Conservation (phyloP, 2,329 filamentous ascomycete species). For the Fusarium penzigii region DNA sequence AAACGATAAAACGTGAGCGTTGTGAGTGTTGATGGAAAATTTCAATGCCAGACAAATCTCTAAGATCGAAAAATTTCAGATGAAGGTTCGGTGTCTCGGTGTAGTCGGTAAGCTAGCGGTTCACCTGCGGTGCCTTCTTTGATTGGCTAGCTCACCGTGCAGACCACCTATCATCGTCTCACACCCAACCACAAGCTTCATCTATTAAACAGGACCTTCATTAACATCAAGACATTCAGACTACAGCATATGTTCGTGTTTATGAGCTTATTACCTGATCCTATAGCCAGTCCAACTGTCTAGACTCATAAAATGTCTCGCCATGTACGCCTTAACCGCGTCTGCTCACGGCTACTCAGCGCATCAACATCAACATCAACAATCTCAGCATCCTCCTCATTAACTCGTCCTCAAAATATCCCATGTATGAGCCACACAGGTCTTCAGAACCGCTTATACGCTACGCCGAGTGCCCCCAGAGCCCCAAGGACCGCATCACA, state of each 20-base stretch:
- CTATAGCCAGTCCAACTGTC: background rate
- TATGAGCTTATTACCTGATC: background rate
- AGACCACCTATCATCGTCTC: too few species aligned
- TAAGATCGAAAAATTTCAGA: constrained; percentile 14
- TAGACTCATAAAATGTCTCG: constrained; percentile 1
- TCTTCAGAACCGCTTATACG: constrained; percentile 20
- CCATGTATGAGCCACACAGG: background rate
- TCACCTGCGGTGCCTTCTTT: constrained; percentile 8
- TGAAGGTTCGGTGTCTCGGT: constrained; percentile 19
- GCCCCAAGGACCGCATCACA: constrained; percentile 8
- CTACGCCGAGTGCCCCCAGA: constrained; percentile 14
- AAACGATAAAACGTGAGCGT: too few species aligned
- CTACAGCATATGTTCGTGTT: background rate
- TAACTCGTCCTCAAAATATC: background rate
- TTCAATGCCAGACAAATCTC: too few species aligned
- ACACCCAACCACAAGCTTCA: constrained; percentile 9
- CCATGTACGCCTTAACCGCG: constrained; percentile 1
- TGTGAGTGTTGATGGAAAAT: constrained; percentile 1
- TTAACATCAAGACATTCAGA: too few species aligned
- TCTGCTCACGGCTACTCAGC: constrained; percentile 12
- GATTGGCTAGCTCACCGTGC: constrained; percentile 17
- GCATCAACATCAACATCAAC: background rate
- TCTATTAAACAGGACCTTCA: constrained; percentile 2
- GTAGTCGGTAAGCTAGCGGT: background rate
- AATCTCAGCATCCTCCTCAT: background rate